Percentiles rank a stretch among this genome's conserved stretches.
phyloP scores from a whole-genome alignment of 352 stramenopile genomes.

The Pythium brachiatum region DNA sequence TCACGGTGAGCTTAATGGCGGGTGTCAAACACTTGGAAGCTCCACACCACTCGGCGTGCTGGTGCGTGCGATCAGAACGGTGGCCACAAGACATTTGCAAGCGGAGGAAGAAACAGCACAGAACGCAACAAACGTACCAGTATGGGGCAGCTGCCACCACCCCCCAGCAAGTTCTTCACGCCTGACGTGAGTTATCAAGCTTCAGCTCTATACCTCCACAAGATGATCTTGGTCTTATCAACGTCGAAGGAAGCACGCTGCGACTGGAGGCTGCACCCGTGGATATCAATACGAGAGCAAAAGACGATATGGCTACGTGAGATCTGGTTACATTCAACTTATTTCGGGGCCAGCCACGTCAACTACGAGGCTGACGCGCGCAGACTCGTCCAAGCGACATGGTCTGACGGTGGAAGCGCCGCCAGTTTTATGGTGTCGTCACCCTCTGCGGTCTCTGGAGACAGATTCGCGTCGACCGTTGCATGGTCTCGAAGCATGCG shows the following conservation, averaged over 20 bases:
- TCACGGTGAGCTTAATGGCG: not conserved
- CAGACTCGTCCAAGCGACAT: constrained; percentile 13
- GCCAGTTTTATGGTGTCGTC: not conserved
- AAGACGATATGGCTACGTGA: too few species aligned
- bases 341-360: not conserved
- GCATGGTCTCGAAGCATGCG: not conserved
- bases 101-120: too few species aligned
- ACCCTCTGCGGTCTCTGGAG: not conserved
- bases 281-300: too few species aligned
- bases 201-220: not conserved
- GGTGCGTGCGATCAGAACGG: not conserved
- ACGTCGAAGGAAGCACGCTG: too few species aligned
- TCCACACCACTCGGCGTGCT: not conserved
- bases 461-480: not conserved
- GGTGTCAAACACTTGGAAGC: not conserved
- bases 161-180: too few species aligned
- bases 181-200: too few species aligned
- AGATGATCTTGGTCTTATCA: not conserved
- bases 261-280: too few species aligned
- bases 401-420: not conserved
- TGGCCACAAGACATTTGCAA: too few species aligned
- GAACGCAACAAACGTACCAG: not conserved
- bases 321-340: not conserved
- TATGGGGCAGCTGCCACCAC: not conserved
- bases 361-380: constrained; percentile 16